Evolutionary conservation across 2,329 filamentous ascomycete genomes (phyloP).

Genomic region (Gaeumannomyces tritici): DNA sequence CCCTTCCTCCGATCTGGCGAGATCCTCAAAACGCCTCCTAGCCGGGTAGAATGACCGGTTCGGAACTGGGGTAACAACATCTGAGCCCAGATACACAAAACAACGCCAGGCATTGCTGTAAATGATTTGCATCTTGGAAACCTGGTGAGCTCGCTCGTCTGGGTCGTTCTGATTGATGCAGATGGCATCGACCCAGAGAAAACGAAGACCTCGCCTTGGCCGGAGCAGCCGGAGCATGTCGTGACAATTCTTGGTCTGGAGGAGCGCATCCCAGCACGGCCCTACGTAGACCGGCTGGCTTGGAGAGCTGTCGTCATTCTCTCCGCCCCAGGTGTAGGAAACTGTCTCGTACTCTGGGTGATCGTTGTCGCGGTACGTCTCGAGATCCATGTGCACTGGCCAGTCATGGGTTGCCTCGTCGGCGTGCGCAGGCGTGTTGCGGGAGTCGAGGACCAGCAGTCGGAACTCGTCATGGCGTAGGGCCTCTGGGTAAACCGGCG

Average conservation of each 20-base stretch:
- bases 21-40: background rate
- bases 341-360: slow-evolving; percentile 1
- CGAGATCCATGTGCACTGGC: background rate
- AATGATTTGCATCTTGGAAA: slow-evolving; percentile 13
- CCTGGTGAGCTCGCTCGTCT: slow-evolving; percentile 10
- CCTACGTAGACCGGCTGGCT: slow-evolving; percentile 15
- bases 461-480: background rate
- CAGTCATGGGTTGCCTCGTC: background rate
- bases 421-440: background rate
- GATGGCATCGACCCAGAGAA: slow-evolving; percentile 11
- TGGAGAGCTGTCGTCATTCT: slow-evolving; percentile 12
- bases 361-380: background rate
- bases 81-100: slow-evolving; percentile 6
- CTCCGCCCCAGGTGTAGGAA: slow-evolving; percentile 10
- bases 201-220: slow-evolving; percentile 5
- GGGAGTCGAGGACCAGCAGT: background rate
- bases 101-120: slow-evolving; percentile 3
- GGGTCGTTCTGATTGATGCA: slow-evolving; percentile 14
- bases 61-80: slow-evolving; percentile 1
- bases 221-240: slow-evolving; percentile 13
- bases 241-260: slow-evolving; percentile 18
- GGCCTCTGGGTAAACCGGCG: background rate
- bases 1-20: background rate
- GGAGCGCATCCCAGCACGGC: slow-evolving; percentile 15
- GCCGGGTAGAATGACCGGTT: background rate